Conservation (phyloP, 768 basidiomycete species). For the Amanita jacksonii region DNA sequence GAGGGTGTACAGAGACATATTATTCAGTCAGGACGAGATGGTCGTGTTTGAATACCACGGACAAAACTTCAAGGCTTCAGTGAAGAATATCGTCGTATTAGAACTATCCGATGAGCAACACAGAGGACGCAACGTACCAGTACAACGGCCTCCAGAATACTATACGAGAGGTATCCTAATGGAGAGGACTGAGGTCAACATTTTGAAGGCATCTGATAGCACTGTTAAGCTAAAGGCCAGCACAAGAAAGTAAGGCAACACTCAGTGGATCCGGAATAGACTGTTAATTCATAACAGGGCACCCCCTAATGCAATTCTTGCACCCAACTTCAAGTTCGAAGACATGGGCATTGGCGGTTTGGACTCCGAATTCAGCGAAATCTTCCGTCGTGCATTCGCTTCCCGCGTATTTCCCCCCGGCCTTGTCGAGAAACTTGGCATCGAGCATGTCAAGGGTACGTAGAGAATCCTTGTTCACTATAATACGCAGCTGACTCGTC, state of each 20-base stretch:
- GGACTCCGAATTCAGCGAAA: conserved; percentile 89
- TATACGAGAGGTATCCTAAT: conserved; percentile 65
- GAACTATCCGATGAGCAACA: conserved; percentile 56
- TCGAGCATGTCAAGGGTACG: conserved; percentile 94
- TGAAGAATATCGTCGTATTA: conserved; percentile 49
- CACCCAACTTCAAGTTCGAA: conserved; percentile 98
- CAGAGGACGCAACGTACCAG: conserved; percentile 22
- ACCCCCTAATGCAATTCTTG: conserved; percentile 88
- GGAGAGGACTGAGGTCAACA: conserved; percentile 85
- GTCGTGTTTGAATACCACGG: conserved; percentile 87
- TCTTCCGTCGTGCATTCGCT: conserved; percentile 97
- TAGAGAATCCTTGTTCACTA: not conserved
- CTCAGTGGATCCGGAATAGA: not conserved
- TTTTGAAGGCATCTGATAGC: conserved; percentile 77
- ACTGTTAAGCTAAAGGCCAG: conserved; percentile 87
- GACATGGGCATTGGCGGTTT: conserved; percentile 99
- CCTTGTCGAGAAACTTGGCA: conserved; percentile 94
- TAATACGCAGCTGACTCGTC: not conserved
- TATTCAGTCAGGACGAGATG: conserved; percentile 60
- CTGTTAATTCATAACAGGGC: conserved; percentile 36
- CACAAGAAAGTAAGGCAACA: conserved; percentile 62
- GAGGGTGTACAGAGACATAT: conserved; percentile 60
- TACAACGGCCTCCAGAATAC: conserved; percentile 17
- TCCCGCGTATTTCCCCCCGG: conserved; percentile 97
- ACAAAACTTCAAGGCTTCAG: conserved; percentile 62